phyloP scores from a whole-genome alignment of 2,329 filamentous ascomycete species.

The Alternaria sp. region DNA sequence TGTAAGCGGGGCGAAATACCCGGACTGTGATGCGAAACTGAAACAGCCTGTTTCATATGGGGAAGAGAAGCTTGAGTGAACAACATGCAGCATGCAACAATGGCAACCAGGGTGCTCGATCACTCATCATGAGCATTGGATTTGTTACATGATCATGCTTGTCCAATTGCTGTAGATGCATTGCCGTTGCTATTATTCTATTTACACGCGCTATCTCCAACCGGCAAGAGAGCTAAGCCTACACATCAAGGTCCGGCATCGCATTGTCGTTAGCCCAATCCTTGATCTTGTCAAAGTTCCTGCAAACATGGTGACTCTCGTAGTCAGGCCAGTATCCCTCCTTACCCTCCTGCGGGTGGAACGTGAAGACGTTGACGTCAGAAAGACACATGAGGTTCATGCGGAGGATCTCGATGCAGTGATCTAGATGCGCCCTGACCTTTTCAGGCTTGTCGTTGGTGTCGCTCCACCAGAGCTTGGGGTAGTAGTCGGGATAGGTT shows the following conservation, averaged over 20 bases:
- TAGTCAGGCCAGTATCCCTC: slow-evolving; percentile 43
- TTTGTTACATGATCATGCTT: neutral
- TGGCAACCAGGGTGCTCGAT: neutral
- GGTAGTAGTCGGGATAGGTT: slow-evolving; percentile 44
- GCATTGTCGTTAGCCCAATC: slow-evolving; percentile 43
- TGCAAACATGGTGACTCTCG: slow-evolving; percentile 40
- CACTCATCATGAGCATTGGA: neutral
- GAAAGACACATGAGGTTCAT: slow-evolving; percentile 46
- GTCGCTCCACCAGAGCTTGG: slow-evolving; percentile 35
- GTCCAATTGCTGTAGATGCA: neutral
- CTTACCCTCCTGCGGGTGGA: slow-evolving; percentile 28
- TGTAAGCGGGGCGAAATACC: neutral
- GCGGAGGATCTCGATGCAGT: slow-evolving; percentile 47
- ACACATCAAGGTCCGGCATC: slow-evolving; percentile 37
- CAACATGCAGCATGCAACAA: neutral
- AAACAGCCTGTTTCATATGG: neutral
- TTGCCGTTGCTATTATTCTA: neutral
- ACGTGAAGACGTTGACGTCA: slow-evolving; percentile 46
- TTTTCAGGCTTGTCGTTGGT: slow-evolving; percentile 38
- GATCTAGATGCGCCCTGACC: slow-evolving; percentile 38
- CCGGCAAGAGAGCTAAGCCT: neutral
- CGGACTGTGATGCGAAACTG: neutral
- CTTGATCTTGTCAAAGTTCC: slow-evolving; percentile 44
- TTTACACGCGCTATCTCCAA: neutral
- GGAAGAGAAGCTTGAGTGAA: neutral